phyloP scores from a whole-genome alignment of 192 early-diverging fungal genomes.

The Jimgerdemannia flammicorona region DNA sequence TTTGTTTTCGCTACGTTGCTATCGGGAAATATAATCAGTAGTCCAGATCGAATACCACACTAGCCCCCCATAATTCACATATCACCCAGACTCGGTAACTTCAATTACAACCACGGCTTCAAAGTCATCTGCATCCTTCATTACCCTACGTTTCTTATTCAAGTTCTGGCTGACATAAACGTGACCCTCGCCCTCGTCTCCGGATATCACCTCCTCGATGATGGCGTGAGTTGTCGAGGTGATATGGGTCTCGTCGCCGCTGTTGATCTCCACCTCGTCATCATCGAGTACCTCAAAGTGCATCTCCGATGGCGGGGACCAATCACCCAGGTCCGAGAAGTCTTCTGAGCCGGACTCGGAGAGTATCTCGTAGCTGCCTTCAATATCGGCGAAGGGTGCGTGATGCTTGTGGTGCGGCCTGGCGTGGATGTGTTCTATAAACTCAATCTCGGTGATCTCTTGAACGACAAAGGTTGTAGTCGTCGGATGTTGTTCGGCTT shows the following conservation, averaged over 20 bases:
- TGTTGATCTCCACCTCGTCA: not conserved
- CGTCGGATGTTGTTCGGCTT: too few species aligned
- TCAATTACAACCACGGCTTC: not conserved
- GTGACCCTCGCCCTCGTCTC: not conserved
- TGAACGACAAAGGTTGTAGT: not conserved
- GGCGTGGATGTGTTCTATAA: not conserved
- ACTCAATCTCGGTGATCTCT: not conserved
- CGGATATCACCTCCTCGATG: not conserved
- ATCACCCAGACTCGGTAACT: not conserved
- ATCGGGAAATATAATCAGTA: too few species aligned
- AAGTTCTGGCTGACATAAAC: not conserved
- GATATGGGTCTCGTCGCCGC: not conserved
- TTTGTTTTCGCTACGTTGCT: too few species aligned
- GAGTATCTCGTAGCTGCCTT: not conserved
- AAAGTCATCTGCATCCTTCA: not conserved
- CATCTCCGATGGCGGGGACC: not conserved
- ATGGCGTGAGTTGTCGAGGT: not conserved
- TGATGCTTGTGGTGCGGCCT: not conserved
- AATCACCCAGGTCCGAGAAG: not conserved
- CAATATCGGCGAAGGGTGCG: not conserved
- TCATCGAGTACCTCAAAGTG: not conserved
- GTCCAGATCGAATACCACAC: too few species aligned
- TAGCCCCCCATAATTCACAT: not conserved
- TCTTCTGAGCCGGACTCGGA: not conserved
- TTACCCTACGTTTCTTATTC: not conserved